These are phyloP conservation scores for Stemphylium lycopersici DNA, from an alignment of 2,329 filamentous ascomycete species.

Conservation along the genomic window DNA sequence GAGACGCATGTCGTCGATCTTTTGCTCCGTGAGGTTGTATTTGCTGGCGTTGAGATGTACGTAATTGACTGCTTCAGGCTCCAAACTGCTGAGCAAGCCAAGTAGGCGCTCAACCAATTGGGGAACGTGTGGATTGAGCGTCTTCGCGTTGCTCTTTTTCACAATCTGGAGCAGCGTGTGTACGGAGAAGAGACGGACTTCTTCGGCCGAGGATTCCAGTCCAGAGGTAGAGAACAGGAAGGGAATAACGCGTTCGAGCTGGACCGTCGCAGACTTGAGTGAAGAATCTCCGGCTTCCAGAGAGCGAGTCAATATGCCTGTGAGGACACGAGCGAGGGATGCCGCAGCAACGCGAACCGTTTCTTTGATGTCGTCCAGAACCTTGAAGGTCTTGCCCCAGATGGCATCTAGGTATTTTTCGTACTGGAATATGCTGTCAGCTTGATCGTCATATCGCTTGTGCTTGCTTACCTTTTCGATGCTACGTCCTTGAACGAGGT, in stretches of 20 bases:
- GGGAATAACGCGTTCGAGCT: constrained; percentile 86
- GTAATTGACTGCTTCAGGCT: constrained; percentile 89
- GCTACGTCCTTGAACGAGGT: constrained; percentile 81
- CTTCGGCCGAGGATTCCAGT: constrained; percentile 84
- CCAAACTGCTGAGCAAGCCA: constrained; percentile 81
- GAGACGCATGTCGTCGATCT: constrained; percentile 86
- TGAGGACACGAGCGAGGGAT: constrained; percentile 81
- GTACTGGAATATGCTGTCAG: constrained; percentile 60
- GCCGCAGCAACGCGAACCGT: constrained; percentile 83
- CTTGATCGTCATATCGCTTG: not conserved
- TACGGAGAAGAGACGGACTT: constrained; percentile 82
- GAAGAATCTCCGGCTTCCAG: constrained; percentile 77
- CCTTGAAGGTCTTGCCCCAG: constrained; percentile 84
- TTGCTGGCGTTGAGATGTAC: constrained; percentile 85
- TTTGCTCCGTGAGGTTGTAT: constrained; percentile 83
- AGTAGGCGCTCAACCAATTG: constrained; percentile 82
- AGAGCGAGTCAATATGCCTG: constrained; percentile 82
- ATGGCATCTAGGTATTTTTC: constrained; percentile 84
- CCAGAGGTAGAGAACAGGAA: constrained; percentile 90
- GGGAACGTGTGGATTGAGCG: constrained; percentile 79
- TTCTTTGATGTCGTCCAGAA: constrained; percentile 94
- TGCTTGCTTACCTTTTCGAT: constrained; percentile 49
- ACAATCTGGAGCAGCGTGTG: constrained; percentile 84
- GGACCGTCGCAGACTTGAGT: constrained; percentile 70
- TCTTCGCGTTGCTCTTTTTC: constrained; percentile 80